Base-by-base conservation (phyloP, 2,329 filamentous ascomycete species). In the Dothistroma pini region DNA sequence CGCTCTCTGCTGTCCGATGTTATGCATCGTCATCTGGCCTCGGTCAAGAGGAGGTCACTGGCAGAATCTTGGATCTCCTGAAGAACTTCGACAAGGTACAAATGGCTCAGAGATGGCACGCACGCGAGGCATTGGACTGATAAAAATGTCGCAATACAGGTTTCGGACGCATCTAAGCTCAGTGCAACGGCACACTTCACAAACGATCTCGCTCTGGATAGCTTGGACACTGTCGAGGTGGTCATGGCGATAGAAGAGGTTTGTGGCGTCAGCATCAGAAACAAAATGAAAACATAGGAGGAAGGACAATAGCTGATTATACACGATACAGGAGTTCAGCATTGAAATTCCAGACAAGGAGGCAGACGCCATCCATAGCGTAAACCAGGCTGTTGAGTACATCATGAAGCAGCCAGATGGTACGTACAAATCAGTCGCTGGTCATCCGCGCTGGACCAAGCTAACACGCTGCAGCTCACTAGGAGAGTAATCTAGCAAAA, bases 231-330 rank as follows among this genome's bases (percentile, higher is more conserved):
- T 66, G 95, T 99, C 67, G 95, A 99, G 84, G 95, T 99, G 69
- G 95, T 99, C 72, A 99, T 99, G 95, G 95, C 95, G 69, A 97
- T 99, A 80, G 95, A 99, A 86, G 95, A 99, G 88, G 89, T 92
- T 60, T 29, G 71, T 69, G 50, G 55, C 52, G 58, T 49, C 49
- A 65, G 56, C 31, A 57, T 61, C 66, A 53, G 70, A 29, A 31
- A 22, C 35, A 31, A 9, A 51, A 19, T n/a, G n/a, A n/a, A n/a
- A 19, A 51, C 10, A n/a, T 29, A 9, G 12, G 61, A 81, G 83
- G 87, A 74, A 86, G 87, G 75, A 86, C 52, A 59, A 48, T 25
- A 44, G 55, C 68, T 74, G 57, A 74, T 65, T 63, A n/a, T 11
- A 31, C 34, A 29, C 8, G 29, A 6, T 47, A 72, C 71, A 88